phyloP scores from a whole-genome alignment of 2,329 filamentous ascomycete genomes.

The Arthrobotrys sphaeroides region DNA sequence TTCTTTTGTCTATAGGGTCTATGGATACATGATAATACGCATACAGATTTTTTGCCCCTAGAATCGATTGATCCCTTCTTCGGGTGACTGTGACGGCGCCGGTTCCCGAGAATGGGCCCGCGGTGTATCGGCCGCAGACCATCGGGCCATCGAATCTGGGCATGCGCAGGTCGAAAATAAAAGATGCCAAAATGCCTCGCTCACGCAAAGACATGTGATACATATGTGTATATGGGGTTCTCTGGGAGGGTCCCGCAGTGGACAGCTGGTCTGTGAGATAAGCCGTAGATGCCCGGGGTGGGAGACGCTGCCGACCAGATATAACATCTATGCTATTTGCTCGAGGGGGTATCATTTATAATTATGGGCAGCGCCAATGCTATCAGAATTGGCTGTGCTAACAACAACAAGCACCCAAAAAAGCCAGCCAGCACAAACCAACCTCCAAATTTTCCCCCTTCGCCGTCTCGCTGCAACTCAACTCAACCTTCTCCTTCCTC shows the following conservation, averaged over 20 bases:
- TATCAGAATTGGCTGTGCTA: too few species aligned
- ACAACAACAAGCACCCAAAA: constrained; percentile 33
- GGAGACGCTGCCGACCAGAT: too few species aligned
- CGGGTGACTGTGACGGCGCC: neutral
- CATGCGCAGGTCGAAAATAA: too few species aligned
- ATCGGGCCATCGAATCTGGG: constrained; percentile 1
- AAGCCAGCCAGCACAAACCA: constrained; percentile 43
- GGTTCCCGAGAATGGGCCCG: neutral
- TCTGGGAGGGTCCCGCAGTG: too few species aligned
- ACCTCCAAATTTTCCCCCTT: constrained; percentile 52
- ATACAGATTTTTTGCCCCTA: constrained; percentile 38
- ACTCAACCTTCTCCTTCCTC: constrained; percentile 47
- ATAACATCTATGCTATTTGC: too few species aligned
- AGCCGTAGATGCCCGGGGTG: too few species aligned
- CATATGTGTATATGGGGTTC: too few species aligned
- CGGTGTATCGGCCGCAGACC: constrained; percentile 16
- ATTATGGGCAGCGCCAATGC: too few species aligned
- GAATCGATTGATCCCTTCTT: constrained; percentile 2
- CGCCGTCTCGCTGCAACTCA: constrained; percentile 12
- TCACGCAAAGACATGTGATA: too few species aligned
- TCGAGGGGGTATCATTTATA: too few species aligned
- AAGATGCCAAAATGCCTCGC: neutral
- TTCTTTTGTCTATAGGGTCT: constrained; percentile 34
- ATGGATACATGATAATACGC: constrained; percentile 45
- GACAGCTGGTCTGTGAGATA: too few species aligned